phyloP scores from a whole-genome alignment of 129 eudicot genomes.

The Flaveria ramosissima region DNA sequence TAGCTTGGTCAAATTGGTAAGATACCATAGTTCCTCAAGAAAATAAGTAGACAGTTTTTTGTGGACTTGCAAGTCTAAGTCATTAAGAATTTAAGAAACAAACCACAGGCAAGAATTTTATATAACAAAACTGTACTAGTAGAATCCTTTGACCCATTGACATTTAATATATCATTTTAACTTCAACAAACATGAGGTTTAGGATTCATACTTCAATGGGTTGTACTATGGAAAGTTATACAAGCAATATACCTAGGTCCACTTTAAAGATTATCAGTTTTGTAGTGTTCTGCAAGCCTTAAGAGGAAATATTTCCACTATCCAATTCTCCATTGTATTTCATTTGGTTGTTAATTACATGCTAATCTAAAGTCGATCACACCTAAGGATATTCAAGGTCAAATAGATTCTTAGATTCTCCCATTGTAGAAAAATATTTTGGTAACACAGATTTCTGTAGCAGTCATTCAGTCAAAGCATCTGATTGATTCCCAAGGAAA shows the following conservation, averaged over 20 bases:
- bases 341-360: constrained; percentile 28
- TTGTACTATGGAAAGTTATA: background rate
- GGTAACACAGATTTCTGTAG: background rate
- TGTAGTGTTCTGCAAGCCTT: background rate
- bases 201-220: constrained; percentile 8
- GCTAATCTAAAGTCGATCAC: constrained; percentile 6
- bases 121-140: no score
- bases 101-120: no score
- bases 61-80: no score
- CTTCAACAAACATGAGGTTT: constrained; percentile 20
- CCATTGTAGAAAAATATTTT: constrained; percentile 6
- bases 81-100: no score
- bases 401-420: constrained; percentile 11
- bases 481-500: background rate
- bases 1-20: constrained; percentile 3
- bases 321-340: constrained; percentile 15
- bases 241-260: background rate
- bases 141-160: background rate
- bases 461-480: constrained; percentile 7
- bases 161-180: constrained; percentile 1
- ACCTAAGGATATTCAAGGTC: background rate
- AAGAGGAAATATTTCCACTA: constrained; percentile 4
- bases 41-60: background rate
- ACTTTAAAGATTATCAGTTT: constrained; percentile 11
- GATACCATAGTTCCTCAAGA: constrained; percentile 5